phyloP scores from a whole-genome alignment of 768 basidiomycete genomes.

The Boletus subcaerulescens region DNA sequence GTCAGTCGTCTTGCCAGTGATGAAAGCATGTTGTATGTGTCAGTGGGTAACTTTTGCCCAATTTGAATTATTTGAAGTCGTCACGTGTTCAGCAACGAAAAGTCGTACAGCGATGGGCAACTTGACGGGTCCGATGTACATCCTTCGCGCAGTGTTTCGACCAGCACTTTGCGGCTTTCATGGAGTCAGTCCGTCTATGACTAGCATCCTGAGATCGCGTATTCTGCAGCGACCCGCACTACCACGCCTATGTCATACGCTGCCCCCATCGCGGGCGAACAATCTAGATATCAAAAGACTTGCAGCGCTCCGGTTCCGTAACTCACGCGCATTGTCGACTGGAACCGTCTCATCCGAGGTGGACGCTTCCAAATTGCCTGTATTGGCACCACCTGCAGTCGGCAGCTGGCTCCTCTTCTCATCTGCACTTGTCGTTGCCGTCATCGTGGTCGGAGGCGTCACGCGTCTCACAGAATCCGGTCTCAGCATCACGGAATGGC shows the following conservation, averaged over 20 bases:
- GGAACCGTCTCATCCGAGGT: conserved; percentile 19
- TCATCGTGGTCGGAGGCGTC: conserved; percentile 93
- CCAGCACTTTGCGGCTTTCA: conserved; percentile 12
- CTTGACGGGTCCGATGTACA: conserved; percentile 13
- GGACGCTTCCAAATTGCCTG: conserved; percentile 39
- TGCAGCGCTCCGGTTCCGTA: conserved; percentile 17
- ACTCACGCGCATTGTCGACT: conserved; percentile 41
- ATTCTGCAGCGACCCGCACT: background rate
- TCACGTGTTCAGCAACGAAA: conserved; percentile 16
- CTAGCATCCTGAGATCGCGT: conserved; percentile 9
- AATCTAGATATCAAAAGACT: background rate
- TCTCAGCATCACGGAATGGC: conserved; percentile 97
- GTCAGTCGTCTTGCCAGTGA: conserved; percentile 36
- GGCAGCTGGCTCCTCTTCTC: conserved; percentile 85
- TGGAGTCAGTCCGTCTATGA: background rate
- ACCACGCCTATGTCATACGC: conserved; percentile 1
- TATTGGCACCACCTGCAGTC: conserved; percentile 66
- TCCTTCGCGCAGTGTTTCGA: conserved; percentile 20
- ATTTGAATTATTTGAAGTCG: background rate
- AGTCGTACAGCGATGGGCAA: background rate
- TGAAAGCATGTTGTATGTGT: conserved; percentile 13
- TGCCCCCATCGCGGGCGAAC: conserved; percentile 2
- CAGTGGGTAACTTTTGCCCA: background rate
- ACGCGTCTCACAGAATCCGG: conserved; percentile 98
- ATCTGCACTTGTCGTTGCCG: conserved; percentile 82